phyloP scores from a whole-genome alignment of 1,139 yeast species.

The Barnettozyma hawaiiensis region DNA sequence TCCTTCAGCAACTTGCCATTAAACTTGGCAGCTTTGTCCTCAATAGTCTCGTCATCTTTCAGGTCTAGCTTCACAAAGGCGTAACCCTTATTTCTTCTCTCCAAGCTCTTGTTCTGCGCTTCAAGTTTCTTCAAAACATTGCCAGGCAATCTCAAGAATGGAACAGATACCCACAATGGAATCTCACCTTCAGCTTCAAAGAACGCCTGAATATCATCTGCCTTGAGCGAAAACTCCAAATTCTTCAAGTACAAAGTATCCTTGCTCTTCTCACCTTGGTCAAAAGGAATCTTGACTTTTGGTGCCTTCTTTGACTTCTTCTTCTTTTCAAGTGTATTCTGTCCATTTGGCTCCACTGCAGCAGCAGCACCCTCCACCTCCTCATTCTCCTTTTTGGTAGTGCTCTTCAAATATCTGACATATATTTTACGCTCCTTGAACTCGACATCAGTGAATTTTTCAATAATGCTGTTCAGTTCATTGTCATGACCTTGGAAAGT shows the following conservation, averaged over 20 bases:
- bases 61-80: conserved; percentile 49
- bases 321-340: conserved; percentile 4
- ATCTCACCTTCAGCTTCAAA: conserved; percentile 37
- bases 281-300: conserved; percentile 33
- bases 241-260: conserved; percentile 56
- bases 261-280: conserved; percentile 50
- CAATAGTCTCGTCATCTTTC: conserved; percentile 23
- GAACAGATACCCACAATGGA: conserved; percentile 55
- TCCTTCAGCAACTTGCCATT: conserved; percentile 50
- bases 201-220: conserved; percentile 39
- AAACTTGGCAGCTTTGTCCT: conserved; percentile 38
- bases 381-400: background rate
- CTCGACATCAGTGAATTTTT: conserved; percentile 22
- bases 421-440: conserved; percentile 24
- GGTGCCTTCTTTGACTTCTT: conserved; percentile 4
- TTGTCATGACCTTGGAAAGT: conserved; percentile 17
- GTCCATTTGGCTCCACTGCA: conserved; percentile 1
- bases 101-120: conserved; percentile 34
- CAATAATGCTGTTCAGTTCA: conserved; percentile 21
- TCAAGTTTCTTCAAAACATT: conserved; percentile 37
- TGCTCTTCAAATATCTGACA: conserved; percentile 16
- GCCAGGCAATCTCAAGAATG: conserved; percentile 42
- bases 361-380: background rate
- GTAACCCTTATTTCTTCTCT: conserved; percentile 53
- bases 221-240: conserved; percentile 44